These are phyloP conservation scores for Podospora pseudopauciseta DNA, from an alignment of 495 filamentous ascomycete genomes.

Conservation along the genomic window DNA sequence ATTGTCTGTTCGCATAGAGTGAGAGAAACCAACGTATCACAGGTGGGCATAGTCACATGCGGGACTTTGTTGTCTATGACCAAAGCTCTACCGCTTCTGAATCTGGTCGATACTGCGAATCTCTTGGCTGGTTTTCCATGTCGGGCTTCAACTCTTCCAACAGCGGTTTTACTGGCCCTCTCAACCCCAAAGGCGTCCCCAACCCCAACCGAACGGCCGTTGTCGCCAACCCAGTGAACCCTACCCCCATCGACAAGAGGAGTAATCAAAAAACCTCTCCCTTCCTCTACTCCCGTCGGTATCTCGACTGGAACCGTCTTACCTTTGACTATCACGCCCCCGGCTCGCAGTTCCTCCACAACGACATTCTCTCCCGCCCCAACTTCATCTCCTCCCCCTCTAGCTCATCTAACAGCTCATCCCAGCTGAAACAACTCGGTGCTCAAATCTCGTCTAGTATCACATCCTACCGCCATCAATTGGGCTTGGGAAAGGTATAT, in stretches of 20 bases:
- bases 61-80: slow-evolving; percentile 73
- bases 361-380: slow-evolving; percentile 26
- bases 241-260: neutral
- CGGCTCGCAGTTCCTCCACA: slow-evolving; percentile 60
- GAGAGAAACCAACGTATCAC: neutral
- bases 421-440: slow-evolving; percentile 35
- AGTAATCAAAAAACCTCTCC: slow-evolving; percentile 24
- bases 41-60: slow-evolving; percentile 73
- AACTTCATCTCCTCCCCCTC: neutral
- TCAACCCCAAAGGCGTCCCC: slow-evolving; percentile 40
- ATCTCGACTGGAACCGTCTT: slow-evolving; percentile 81
- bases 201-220: slow-evolving; percentile 44
- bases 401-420: neutral
- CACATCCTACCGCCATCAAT: slow-evolving; percentile 54
- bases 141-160: slow-evolving; percentile 51
- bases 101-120: slow-evolving; percentile 85
- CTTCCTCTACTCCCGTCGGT: slow-evolving; percentile 60
- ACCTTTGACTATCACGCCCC: slow-evolving; percentile 72
- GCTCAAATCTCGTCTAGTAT: slow-evolving; percentile 63
- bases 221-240: slow-evolving; percentile 7
- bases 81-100: slow-evolving; percentile 66
- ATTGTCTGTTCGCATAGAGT: neutral
- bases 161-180: slow-evolving; percentile 27
- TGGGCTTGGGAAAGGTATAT: slow-evolving; percentile 60
- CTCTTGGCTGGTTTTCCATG: slow-evolving; percentile 80